Evolutionary conservation across 768 basidiomycete genomes (phyloP), one percentile per base, ranked within the genome.

Genomic region (Kwoniella newhampshirensis): DNA sequence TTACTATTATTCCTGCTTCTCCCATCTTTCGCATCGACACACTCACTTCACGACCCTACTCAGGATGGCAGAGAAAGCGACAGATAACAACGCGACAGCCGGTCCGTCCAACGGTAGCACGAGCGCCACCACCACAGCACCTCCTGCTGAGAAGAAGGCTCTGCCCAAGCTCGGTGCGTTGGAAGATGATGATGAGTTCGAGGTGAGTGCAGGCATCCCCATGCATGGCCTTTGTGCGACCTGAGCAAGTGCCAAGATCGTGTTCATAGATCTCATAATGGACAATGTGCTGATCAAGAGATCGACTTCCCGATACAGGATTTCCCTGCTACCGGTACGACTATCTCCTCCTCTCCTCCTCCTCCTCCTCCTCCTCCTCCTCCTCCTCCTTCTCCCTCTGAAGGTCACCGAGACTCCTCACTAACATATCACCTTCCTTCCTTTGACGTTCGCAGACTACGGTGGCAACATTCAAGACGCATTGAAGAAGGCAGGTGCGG

Each of bases 141-240:
- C 26, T 20, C 40, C 43, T 40, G 35, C 48, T 7, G 61, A 55
- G 40, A 67, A 64, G 64, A 74, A 74, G 67, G 67, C 70, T 54
- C 81, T 82, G 44, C 84, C 84, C 4, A 85, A 87, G 69, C 82
- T 94, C 0, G 89, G 91, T 39, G 86, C 91, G n/a, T 79, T 97
- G 6, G 92, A 97, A 71, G 92, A 97, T 74, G 92, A 97, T 75
- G 92, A 97, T 74, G 92, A 97, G 79, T 97, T 97, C 67, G 92
- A 78, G 68, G 77, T 77, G 47, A 54, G 76, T 70, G 36, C n/a
- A n/a, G n/a, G n/a, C n/a, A n/a, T n/a, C n/a, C n/a, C 25, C 9
- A 8, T 43, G 7, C 42, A 17, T 20, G n/a, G n/a, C n/a, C n/a
- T n/a, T n/a, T n/a, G n/a, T n/a, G n/a, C n/a, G n/a, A n/a, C n/a